These are phyloP conservation scores for Testicularia cyperi DNA, from an alignment of 1,284 basidiomycete species.

Conservation along the genomic window DNA sequence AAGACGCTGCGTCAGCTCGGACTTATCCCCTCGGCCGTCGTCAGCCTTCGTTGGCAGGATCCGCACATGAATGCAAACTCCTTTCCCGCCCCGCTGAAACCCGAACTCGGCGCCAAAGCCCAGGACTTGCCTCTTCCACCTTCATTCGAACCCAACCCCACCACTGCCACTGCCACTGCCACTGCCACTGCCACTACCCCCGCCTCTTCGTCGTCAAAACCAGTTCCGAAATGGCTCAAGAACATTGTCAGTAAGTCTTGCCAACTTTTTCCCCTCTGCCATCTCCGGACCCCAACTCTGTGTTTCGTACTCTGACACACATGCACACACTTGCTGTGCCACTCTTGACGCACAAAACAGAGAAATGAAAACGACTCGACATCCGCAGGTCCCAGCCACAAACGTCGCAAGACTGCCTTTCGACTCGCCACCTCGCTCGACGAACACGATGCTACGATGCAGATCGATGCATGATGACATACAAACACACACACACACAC, in stretches of 20 bases:
- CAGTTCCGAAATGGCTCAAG: conserved; percentile 35
- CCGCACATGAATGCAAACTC: conserved; percentile 66
- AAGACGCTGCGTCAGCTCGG: conserved; percentile 71
- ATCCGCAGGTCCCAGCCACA: too few relatives aligned
- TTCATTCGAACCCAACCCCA: conserved; percentile 3
- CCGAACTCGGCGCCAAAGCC: conserved; percentile 9
- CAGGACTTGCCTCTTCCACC: conserved; percentile 13
- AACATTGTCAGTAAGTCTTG: conserved; percentile 36
- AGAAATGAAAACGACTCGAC: too few relatives aligned
- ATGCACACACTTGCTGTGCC: too few relatives aligned
- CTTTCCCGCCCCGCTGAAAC: conserved; percentile 26
- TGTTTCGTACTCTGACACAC: not conserved
- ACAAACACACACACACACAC: too few relatives aligned
- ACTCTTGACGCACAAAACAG: too few relatives aligned
- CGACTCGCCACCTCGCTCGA: too few relatives aligned
- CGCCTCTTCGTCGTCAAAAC: conserved; percentile 5
- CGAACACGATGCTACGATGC: too few relatives aligned
- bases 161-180: too few relatives aligned
- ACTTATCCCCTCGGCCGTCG: conserved; percentile 75
- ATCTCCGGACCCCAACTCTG: not conserved
- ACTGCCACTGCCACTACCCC: not conserved
- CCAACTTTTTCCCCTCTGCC: not conserved
- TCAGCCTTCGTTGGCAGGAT: conserved; percentile 75
- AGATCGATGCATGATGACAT: too few relatives aligned
- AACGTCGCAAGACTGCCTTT: too few relatives aligned